Base-by-base conservation (phyloP, 2,329 filamentous ascomycete species). In the Epichloe sylvatica region DNA sequence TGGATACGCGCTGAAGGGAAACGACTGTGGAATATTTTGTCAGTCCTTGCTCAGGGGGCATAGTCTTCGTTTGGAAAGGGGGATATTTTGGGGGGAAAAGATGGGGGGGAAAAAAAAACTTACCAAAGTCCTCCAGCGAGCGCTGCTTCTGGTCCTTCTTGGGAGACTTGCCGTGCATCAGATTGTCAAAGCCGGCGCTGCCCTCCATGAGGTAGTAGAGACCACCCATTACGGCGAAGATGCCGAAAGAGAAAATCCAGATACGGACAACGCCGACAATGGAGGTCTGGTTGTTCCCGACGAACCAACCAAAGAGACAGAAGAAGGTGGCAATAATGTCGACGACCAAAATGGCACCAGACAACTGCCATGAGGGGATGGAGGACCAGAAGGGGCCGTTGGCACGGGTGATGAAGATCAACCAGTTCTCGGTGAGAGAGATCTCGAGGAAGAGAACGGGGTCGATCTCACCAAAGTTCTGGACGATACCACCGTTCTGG, bases 321-420 rank as follows among this genome's bases (percentile, higher is more conserved):
- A 94, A 94, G 66, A 88, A 76, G 38, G 87, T 94, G 55, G 88
- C 87, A 51, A 94, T 70, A 59, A 92, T 76, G 63, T 94, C 87
- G 61, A 94, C 88, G 46, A 87, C 57, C 45, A 92, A 65, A 56
- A 94, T 88, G 55, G 88, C 88, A 54, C 82, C 82, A 49, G 75
- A 67, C 42, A 94, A 75, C 69, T 94, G 86, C 84, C 86, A 90
- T 53, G 87, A 94, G 52, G 89, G 88, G 52, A 88, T 78, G 23
- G 85, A 90, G 3, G 85, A 89, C 87, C 87, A 94, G 77, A 94
- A 91, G 49, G 87, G 86, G 62, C 88, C 87, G 69, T 90, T 90
- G 70, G 87, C 84, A 76, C 89, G 87, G 56, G 88, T 94, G 71
- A 94, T 91, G 75, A 95, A 94, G 70, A 95, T 95, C 47, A 94